Evolutionary conservation across 2,329 filamentous ascomycete species (phyloP).

Genomic region (Pestalotiopsis sp.): DNA sequence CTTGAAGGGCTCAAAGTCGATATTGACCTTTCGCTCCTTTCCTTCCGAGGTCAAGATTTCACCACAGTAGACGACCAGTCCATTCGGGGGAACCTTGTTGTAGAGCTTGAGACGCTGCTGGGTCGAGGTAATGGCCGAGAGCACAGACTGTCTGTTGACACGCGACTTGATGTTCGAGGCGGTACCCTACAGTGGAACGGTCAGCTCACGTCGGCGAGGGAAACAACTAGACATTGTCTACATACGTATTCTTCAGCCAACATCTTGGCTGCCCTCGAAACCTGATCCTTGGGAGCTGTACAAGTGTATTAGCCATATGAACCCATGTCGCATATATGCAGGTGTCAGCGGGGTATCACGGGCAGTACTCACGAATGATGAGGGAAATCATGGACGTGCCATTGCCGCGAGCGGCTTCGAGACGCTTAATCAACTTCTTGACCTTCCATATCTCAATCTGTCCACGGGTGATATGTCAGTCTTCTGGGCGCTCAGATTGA

Average conservation of each 20-base stretch:
- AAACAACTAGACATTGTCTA: constrained; percentile 20
- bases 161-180: constrained; percentile 99
- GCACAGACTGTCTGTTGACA: constrained; percentile 96
- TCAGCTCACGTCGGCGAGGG: constrained; percentile 22
- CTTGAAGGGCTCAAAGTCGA: constrained; percentile 99
- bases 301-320: constrained; percentile 12
- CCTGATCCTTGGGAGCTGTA: constrained; percentile 93
- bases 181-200: constrained; percentile 67
- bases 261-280: constrained; percentile 97
- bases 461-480: neutral
- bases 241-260: constrained; percentile 99
- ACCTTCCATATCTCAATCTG: constrained; percentile 91
- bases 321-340: neutral
- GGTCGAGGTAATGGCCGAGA: constrained; percentile 97
- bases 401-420: constrained; percentile 96
- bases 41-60: constrained; percentile 99
- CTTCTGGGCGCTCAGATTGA: neutral
- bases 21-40: constrained; percentile 99
- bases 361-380: constrained; percentile 79
- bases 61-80: constrained; percentile 97
- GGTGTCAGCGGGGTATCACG: constrained; percentile 18
- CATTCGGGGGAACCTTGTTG: constrained; percentile 98
- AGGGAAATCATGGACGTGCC: constrained; percentile 99
- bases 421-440: constrained; percentile 99
- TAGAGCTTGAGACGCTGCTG: constrained; percentile 99